These are phyloP conservation scores for Tricladium varicosporioides DNA, from an alignment of 2,329 filamentous ascomycete species.

Conservation along the genomic window DNA sequence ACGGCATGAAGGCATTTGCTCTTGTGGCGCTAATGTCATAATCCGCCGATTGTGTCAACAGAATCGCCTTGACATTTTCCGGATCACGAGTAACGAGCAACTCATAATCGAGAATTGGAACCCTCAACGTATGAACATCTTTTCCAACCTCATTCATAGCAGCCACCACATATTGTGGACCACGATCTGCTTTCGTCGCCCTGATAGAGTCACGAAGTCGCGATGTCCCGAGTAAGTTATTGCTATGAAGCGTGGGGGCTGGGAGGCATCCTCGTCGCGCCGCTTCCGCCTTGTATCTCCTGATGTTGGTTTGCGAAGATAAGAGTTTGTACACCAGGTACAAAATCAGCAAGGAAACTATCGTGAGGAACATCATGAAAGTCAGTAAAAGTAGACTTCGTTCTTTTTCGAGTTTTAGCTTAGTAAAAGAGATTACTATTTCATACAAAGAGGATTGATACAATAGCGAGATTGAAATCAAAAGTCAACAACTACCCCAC, in stretches of 20 bases:
- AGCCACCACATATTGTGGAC: slow-evolving; percentile 35
- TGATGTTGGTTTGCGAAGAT: slow-evolving; percentile 27
- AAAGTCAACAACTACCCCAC: too few relatives aligned
- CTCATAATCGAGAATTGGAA: slow-evolving; percentile 39
- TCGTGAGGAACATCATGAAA: too few relatives aligned
- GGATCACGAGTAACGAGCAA: slow-evolving; percentile 38
- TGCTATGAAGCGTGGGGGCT: slow-evolving; percentile 33
- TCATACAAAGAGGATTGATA: too few relatives aligned
- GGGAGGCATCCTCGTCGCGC: slow-evolving; percentile 31
- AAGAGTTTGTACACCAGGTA: slow-evolving; percentile 23
- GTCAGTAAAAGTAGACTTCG: too few relatives aligned
- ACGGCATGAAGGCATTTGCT: slow-evolving; percentile 33
- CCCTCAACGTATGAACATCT: slow-evolving; percentile 35
- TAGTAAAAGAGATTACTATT: too few relatives aligned
- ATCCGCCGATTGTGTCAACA: slow-evolving; percentile 30
- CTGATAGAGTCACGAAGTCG: slow-evolving; percentile 34
- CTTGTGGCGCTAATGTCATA: slow-evolving; percentile 37
- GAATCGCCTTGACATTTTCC: slow-evolving; percentile 34
- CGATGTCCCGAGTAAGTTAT: slow-evolving; percentile 34
- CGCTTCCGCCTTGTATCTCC: slow-evolving; percentile 31
- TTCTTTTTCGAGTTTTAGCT: too few relatives aligned
- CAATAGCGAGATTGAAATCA: too few relatives aligned
- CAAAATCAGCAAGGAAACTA: too few relatives aligned
- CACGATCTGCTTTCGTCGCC: slow-evolving; percentile 35
- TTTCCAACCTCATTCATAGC: slow-evolving; percentile 32